phyloP scores from a whole-genome alignment of 2,329 filamentous ascomycete species.

The Neonectria punicea region DNA sequence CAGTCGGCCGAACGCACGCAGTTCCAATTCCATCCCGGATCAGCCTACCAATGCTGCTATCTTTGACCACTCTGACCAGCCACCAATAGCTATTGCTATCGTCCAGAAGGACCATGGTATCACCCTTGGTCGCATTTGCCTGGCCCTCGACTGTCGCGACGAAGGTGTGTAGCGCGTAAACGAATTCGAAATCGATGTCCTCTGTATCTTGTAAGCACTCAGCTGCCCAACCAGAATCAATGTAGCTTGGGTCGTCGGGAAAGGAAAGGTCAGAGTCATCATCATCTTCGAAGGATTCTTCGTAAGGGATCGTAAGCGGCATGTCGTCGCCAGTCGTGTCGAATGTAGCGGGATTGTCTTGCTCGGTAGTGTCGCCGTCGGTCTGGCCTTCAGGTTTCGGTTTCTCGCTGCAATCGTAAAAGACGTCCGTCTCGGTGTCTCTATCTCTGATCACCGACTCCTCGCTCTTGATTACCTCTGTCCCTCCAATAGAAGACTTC shows the following conservation, averaged over 20 bases:
- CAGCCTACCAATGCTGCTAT: slow-evolving; percentile 84
- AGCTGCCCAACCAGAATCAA: slow-evolving; percentile 79
- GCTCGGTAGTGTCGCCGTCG: slow-evolving; percentile 27
- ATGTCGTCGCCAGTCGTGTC: slow-evolving; percentile 39
- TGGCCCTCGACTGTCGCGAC: slow-evolving; percentile 98
- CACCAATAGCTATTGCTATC: slow-evolving; percentile 99
- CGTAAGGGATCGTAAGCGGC: slow-evolving; percentile 57
- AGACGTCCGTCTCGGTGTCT: slow-evolving; percentile 29
- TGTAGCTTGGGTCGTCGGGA: slow-evolving; percentile 67
- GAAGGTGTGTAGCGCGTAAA: slow-evolving; percentile 97
- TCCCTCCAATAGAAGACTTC: slow-evolving; percentile 30
- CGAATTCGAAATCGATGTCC: slow-evolving; percentile 99
- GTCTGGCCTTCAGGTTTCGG: slow-evolving; percentile 19
- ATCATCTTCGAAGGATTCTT: slow-evolving; percentile 58
- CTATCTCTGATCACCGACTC: slow-evolving; percentile 1
- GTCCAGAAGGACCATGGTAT: slow-evolving; percentile 97
- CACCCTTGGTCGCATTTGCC: slow-evolving; percentile 97
- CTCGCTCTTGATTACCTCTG: slow-evolving; percentile 2
- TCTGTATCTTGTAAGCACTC: slow-evolving; percentile 93
- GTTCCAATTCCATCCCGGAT: not conserved
- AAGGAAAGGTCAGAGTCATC: slow-evolving; percentile 72
- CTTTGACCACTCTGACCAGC: slow-evolving; percentile 96
- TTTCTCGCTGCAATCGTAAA: slow-evolving; percentile 30
- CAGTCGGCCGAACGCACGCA: slow-evolving; percentile 35
- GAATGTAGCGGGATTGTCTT: slow-evolving; percentile 44